Evolutionary conservation across 345 rosid genomes (phyloP).

Genomic region (Acer yangbiense): DNA sequence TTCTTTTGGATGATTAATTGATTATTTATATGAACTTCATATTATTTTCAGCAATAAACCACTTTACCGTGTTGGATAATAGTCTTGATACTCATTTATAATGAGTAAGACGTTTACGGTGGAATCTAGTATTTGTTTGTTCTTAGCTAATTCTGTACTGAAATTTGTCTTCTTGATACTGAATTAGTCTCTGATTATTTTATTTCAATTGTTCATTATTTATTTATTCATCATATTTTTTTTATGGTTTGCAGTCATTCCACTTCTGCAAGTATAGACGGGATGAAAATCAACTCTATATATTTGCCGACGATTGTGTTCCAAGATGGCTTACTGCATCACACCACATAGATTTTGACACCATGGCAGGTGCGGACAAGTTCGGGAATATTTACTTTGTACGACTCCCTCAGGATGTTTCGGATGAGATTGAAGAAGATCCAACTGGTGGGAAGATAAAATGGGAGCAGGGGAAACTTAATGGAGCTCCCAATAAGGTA

Average conservation of each 20-base stretch:
- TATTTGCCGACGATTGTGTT: constrained; percentile 92
- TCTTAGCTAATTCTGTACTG: not conserved
- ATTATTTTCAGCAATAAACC: not conserved
- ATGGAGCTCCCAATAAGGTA: constrained; percentile 96
- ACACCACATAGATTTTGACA: constrained; percentile 87
- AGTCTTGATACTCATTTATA: not conserved
- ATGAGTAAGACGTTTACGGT: not conserved
- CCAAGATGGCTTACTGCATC: constrained; percentile 98
- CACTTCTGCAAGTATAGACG: constrained; percentile 98
- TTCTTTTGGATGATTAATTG: not conserved
- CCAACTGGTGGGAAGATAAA: constrained; percentile 97
- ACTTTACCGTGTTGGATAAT: not conserved
- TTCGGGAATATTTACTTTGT: constrained; percentile 92
- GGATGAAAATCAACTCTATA: constrained; percentile 94
- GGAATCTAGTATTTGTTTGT: not conserved
- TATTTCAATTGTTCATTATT: not conserved
- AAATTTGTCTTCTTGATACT: not conserved
- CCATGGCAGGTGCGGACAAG: constrained; percentile 96
- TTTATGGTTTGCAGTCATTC: constrained; percentile 70
- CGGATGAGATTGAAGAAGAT: constrained; percentile 97
- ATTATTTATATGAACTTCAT: not conserved
- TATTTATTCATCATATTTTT: not conserved
- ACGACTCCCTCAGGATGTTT: constrained; percentile 85
- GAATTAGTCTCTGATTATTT: constrained; percentile 5
- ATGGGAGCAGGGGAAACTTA: constrained; percentile 98